Percentiles rank a stretch among this genome's conserved stretches.
Evolutionary conservation across 257 asterid species (phyloP).

Genomic region (Solanum chmielewskii): DNA sequence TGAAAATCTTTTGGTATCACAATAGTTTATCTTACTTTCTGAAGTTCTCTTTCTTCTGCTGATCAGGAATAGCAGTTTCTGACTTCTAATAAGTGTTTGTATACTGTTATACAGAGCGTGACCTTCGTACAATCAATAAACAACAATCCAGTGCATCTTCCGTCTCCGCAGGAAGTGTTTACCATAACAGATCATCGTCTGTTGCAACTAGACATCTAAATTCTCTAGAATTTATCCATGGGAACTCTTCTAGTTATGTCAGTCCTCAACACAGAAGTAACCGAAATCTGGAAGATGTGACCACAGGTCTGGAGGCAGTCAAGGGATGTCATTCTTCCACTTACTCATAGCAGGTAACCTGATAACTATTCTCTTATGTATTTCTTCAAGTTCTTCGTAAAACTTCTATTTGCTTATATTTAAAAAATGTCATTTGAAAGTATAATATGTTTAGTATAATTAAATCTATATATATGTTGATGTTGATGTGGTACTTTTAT

Average conservation of each 20-base stretch:
- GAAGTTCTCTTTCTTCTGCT: not conserved
- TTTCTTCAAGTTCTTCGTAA: not conserved
- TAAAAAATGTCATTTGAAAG: not conserved
- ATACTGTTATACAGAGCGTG: constrained; percentile 16
- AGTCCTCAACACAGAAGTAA: constrained; percentile 3
- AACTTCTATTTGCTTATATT: not conserved
- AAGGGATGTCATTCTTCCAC: constrained; percentile 19
- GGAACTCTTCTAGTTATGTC: constrained; percentile 4
- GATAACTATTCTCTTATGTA: not conserved
- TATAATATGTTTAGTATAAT: not conserved
- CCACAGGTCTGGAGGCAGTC: constrained; percentile 10
- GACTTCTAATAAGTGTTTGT: constrained; percentile 5
- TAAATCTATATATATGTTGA: not conserved
- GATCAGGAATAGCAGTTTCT: not conserved
- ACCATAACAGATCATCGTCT: constrained; percentile 2
- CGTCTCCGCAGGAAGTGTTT: constrained; percentile 23
- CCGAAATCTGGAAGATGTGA: constrained; percentile 18
- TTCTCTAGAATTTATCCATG: constrained; percentile 16
- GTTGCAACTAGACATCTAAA: constrained; percentile 14
- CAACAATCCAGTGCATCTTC: constrained; percentile 21
- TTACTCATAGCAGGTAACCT: constrained; percentile 40
- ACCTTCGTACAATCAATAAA: constrained; percentile 14
- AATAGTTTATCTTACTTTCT: not conserved
- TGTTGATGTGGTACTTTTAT: constrained; percentile 3
- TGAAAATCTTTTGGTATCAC: not conserved